phyloP scores from a whole-genome alignment of 2,329 filamentous ascomycete genomes.

The Mycocentrospora acerina region DNA sequence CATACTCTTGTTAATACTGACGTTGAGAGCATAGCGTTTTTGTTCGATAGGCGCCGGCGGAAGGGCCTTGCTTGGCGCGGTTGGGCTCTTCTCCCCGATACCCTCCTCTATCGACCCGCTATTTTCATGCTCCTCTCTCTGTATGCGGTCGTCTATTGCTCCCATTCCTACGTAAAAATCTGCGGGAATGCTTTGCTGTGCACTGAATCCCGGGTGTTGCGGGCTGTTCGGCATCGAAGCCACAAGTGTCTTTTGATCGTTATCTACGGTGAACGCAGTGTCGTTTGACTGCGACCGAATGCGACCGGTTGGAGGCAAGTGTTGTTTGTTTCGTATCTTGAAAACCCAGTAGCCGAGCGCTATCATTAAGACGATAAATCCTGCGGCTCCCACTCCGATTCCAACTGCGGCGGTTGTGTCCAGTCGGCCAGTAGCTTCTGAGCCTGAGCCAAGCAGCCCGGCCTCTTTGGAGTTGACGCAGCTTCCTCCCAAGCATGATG shows the following conservation, averaged over 20 bases:
- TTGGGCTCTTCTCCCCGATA: conserved; percentile 4
- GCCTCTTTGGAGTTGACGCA: conserved; percentile 15
- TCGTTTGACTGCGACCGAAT: conserved; percentile 20
- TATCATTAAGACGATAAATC: conserved; percentile 19
- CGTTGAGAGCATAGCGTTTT: conserved; percentile 24
- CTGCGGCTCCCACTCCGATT: conserved; percentile 28
- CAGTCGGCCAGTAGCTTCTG: conserved; percentile 18
- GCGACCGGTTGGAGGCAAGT: conserved; percentile 9
- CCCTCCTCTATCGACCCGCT: conserved; percentile 3
- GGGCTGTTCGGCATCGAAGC: conserved; percentile 28
- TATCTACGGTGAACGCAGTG: conserved; percentile 5
- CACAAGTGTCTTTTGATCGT: conserved; percentile 27
- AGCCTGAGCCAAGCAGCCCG: conserved; percentile 4
- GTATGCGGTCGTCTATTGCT: conserved; percentile 6
- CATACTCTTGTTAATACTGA: conserved; percentile 33
- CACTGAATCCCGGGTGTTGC: conserved; percentile 16
- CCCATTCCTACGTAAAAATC: conserved; percentile 15
- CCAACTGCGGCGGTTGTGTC: conserved; percentile 25
- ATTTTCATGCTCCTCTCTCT: conserved; percentile 1
- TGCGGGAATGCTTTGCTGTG: conserved; percentile 10
- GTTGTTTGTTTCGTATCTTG: conserved; percentile 14
- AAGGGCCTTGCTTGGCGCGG: conserved; percentile 8
- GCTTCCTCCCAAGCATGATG: conserved; percentile 21
- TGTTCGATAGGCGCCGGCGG: conserved; percentile 17
- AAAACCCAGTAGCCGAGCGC: conserved; percentile 27